A percentile compares a stretch with the other conserved stretches of the same genome.
Evolutionary conservation across 805 yeast species (phyloP).

Genomic region (Candida nemodendra): DNA sequence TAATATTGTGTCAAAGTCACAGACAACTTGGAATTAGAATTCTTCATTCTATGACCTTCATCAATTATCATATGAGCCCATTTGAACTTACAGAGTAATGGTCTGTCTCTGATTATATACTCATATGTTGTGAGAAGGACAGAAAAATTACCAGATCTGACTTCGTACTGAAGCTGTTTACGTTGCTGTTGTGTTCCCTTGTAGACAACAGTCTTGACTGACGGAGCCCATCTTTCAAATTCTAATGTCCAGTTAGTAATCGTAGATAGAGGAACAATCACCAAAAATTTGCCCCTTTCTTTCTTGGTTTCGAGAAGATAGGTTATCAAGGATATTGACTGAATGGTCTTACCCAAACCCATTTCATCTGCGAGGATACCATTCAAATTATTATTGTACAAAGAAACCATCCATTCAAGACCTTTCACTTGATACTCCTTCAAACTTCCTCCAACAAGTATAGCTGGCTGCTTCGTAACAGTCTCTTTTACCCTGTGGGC

Average conservation of each 20-base stretch:
- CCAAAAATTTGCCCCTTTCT: conserved; percentile 67
- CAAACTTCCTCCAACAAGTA: conserved; percentile 72
- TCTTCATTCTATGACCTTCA: conserved; percentile 90
- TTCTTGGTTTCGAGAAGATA: conserved; percentile 68
- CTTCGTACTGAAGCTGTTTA: conserved; percentile 60
- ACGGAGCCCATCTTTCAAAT: conserved; percentile 89
- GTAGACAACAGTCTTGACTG: conserved; percentile 65
- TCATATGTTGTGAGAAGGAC: conserved; percentile 80
- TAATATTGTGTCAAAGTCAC: conserved; percentile 69
- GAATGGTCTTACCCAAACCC: conserved; percentile 71
- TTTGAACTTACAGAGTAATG: conserved; percentile 61
- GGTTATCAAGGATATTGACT: conserved; percentile 73
- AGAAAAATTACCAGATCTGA: conserved; percentile 68
- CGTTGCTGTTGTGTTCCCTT: conserved; percentile 78
- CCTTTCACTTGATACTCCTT: conserved; percentile 75
- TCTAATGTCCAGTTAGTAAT: conserved; percentile 84
- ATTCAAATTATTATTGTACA: conserved; percentile 58
- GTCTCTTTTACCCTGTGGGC: conserved; percentile 75
- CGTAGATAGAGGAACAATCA: conserved; percentile 81
- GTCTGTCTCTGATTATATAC: conserved; percentile 75
- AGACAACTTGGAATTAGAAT: conserved; percentile 71
- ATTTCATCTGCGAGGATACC: conserved; percentile 68
- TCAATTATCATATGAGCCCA: conserved; percentile 90
- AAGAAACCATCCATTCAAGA: conserved; percentile 65
- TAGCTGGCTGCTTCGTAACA: conserved; percentile 61